These are phyloP conservation scores for Syzygium syzygioides DNA, from an alignment of 441 rosid genomes.

Conservation along the genomic window DNA sequence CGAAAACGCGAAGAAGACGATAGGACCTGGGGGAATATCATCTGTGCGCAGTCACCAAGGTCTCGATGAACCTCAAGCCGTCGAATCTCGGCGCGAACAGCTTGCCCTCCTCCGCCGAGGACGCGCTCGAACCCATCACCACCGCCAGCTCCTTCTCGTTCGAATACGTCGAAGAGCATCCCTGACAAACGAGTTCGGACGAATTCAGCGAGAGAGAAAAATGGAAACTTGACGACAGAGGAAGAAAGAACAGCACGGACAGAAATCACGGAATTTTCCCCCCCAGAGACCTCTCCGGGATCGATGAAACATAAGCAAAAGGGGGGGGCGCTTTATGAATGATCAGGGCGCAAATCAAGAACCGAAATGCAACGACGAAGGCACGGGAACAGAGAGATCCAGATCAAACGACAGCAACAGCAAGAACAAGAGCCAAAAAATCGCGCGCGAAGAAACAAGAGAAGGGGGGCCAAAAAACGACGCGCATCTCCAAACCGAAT, in stretches of 20 bases:
- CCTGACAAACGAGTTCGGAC: constrained; percentile 5
- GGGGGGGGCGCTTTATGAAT: too few species aligned
- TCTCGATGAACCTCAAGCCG: constrained; percentile 90
- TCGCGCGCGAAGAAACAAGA: neutral
- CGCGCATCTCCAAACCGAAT: neutral
- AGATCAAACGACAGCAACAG: neutral
- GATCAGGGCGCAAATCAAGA: neutral
- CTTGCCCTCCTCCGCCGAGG: constrained; percentile 27
- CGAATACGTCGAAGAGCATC: neutral
- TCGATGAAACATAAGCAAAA: neutral
- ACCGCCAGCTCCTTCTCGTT: constrained; percentile 1
- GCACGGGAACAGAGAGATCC: neutral
- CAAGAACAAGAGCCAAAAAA: neutral
- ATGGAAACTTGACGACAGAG: neutral
- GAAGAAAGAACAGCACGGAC: neutral
- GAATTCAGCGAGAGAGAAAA: neutral
- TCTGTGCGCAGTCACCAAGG: constrained; percentile 84
- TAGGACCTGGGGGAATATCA: neutral
- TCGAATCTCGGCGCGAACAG: constrained; percentile 75
- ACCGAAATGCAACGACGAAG: neutral
- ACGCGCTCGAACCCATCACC: neutral
- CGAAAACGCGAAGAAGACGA: neutral
- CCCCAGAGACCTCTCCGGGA: neutral
- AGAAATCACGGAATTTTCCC: too few species aligned
- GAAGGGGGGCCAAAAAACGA: neutral